Conservation (phyloP, 2,329 filamentous ascomycete species). For the Alternaria arbusti region DNA sequence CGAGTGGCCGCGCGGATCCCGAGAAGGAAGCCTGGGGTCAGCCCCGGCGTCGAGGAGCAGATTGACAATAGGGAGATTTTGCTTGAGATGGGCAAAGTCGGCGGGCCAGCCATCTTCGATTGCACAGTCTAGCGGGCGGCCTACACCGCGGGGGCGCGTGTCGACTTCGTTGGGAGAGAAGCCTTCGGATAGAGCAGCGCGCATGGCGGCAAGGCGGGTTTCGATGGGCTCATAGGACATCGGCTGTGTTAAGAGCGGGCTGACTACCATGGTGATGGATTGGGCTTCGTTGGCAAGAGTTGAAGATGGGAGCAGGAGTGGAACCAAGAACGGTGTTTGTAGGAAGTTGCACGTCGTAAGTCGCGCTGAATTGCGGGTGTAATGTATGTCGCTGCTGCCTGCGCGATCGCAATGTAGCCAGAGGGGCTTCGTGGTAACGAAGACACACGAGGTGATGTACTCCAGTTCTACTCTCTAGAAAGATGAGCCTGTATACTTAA, state of each 20-base stretch:
- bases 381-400: background rate
- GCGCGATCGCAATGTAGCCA: background rate
- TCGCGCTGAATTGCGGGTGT: background rate
- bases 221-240: background rate
- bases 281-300: background rate
- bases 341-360: background rate
- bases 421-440: background rate
- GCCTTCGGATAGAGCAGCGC: background rate
- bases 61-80: background rate
- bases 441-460: too few relatives aligned
- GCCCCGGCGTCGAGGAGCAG: background rate
- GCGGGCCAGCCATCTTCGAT: background rate
- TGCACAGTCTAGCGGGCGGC: background rate
- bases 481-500: background rate
- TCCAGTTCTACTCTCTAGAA: background rate
- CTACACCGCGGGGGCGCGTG: background rate
- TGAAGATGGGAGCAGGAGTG: background rate
- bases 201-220: background rate
- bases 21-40: background rate
- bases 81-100: background rate
- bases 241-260: background rate
- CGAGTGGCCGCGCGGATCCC: background rate
- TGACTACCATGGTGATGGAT: background rate
- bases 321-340: background rate
- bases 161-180: background rate